phyloP scores from a whole-genome alignment of 2,329 filamentous ascomycete genomes.

The Colletotrichum sidae region DNA sequence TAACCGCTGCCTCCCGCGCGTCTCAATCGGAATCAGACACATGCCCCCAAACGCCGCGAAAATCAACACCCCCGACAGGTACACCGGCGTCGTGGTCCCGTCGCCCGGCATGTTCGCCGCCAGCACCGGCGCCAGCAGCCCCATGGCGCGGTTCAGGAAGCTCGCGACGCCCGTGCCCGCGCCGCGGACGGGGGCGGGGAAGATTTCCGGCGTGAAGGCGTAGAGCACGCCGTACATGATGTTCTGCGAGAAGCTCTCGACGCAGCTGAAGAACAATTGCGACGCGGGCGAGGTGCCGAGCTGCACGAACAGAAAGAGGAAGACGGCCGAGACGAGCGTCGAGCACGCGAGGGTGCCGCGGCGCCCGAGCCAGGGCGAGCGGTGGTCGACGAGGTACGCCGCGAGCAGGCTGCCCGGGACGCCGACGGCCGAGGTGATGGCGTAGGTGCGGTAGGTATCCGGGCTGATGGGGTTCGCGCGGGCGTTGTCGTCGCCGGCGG shows the following conservation, averaged over 20 bases:
- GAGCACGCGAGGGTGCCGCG: slow-evolving; percentile 78
- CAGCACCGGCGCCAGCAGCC: slow-evolving; percentile 76
- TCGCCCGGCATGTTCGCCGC: slow-evolving; percentile 71
- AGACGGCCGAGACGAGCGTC: slow-evolving; percentile 74
- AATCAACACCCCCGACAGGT: slow-evolving; percentile 67
- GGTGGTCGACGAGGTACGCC: slow-evolving; percentile 76
- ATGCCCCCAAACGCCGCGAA: slow-evolving; percentile 70
- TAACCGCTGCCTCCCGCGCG: slow-evolving; percentile 67
- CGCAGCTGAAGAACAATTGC: slow-evolving; percentile 74
- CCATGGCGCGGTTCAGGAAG: slow-evolving; percentile 76
- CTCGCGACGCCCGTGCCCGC: slow-evolving; percentile 79
- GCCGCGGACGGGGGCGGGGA: slow-evolving; percentile 77
- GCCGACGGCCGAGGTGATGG: slow-evolving; percentile 81
- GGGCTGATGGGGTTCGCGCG: slow-evolving; percentile 50
- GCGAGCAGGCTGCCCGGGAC: slow-evolving; percentile 82
- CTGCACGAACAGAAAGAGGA: slow-evolving; percentile 75
- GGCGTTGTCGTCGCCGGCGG: slow-evolving; percentile 45
- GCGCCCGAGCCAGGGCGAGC: slow-evolving; percentile 73
- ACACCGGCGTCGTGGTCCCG: slow-evolving; percentile 68
- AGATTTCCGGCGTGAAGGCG: slow-evolving; percentile 82
- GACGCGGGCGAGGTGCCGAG: slow-evolving; percentile 66
- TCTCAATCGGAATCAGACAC: slow-evolving; percentile 72
- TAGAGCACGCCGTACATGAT: slow-evolving; percentile 84
- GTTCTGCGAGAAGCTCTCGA: slow-evolving; percentile 79
- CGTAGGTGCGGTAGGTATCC: slow-evolving; percentile 81